These are phyloP conservation scores for Pholiota microspora DNA, from an alignment of 768 basidiomycete species.

Conservation along the genomic window DNA sequence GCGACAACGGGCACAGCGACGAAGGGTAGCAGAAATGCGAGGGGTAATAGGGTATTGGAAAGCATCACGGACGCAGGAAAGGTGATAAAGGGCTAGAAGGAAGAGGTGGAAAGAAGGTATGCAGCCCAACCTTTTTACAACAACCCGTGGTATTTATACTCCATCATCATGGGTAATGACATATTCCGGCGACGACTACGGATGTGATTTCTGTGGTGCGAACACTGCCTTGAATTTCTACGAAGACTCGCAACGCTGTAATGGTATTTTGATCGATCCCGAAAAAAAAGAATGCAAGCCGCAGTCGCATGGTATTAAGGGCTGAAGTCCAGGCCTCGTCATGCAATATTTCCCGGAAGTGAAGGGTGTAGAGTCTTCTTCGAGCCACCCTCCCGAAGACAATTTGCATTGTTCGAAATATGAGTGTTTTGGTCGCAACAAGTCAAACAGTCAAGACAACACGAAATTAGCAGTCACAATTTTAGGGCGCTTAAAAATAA, in stretches of 20 bases:
- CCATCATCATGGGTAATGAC: neutral
- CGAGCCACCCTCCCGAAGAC: too few relatives aligned
- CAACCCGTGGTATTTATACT: neutral
- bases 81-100: neutral
- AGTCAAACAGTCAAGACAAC: neutral
- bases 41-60: constrained; percentile 31
- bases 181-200: neutral
- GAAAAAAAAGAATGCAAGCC: neutral
- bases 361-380: too few relatives aligned
- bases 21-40: constrained; percentile 6
- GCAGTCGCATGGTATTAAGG: neutral
- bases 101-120: neutral
- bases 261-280: neutral
- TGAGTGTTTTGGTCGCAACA: neutral
- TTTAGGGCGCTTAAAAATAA: neutral
- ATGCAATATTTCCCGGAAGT: too few relatives aligned
- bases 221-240: neutral
- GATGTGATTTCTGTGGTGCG: neutral
- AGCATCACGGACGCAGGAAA: constrained; percentile 16
- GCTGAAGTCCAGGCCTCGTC: too few relatives aligned
- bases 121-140: neutral
- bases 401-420: neutral
- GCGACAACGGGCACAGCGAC: constrained; percentile 12
- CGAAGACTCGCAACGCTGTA: too few relatives aligned
- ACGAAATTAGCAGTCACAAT: neutral